Evolutionary conservation across 2,329 filamentous ascomycete genomes (phyloP).

Genomic region (Stachybotrys chlorohalonatus): DNA sequence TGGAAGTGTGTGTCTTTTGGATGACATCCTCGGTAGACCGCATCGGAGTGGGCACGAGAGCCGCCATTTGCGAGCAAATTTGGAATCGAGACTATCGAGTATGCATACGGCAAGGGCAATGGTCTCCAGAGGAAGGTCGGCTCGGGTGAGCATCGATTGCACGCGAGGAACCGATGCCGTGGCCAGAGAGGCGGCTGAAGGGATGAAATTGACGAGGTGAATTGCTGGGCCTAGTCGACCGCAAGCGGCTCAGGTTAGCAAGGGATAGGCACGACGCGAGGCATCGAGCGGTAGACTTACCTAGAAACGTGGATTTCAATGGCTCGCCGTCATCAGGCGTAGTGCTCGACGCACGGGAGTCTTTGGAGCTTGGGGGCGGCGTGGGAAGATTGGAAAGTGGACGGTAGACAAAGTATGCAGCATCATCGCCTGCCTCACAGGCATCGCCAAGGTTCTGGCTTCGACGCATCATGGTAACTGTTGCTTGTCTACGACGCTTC

Average conservation of each 20-base stretch:
- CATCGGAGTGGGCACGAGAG: conserved; percentile 43
- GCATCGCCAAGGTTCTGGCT: conserved; percentile 1
- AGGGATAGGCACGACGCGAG: conserved; percentile 3
- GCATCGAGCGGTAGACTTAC: conserved; percentile 13
- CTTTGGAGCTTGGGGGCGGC: conserved; percentile 47
- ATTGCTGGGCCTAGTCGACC: conserved; percentile 47
- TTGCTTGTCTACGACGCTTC: not conserved
- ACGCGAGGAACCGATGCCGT: conserved; percentile 49
- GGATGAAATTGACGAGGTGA: conserved; percentile 58
- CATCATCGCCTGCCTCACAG: conserved; percentile 30
- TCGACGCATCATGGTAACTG: conserved; percentile 5
- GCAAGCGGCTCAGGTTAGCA: conserved; percentile 3
- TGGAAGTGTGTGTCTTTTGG: conserved; percentile 41
- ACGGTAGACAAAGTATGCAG: conserved; percentile 54
- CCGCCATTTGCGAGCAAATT: conserved; percentile 55
- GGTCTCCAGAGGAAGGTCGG: conserved; percentile 49
- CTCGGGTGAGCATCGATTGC: conserved; percentile 50
- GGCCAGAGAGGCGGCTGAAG: conserved; percentile 51
- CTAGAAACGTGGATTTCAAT: conserved; percentile 27
- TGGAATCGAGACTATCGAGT: conserved; percentile 53
- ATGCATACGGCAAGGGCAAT: conserved; percentile 58
- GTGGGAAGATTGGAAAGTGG: conserved; percentile 61
- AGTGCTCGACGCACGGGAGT: conserved; percentile 31
- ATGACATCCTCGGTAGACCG: conserved; percentile 15
- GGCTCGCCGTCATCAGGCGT: conserved; percentile 34